These are phyloP conservation scores for Pseudomassariella vexata DNA, from an alignment of 2,329 filamentous ascomycete genomes.

Conservation along the genomic window DNA sequence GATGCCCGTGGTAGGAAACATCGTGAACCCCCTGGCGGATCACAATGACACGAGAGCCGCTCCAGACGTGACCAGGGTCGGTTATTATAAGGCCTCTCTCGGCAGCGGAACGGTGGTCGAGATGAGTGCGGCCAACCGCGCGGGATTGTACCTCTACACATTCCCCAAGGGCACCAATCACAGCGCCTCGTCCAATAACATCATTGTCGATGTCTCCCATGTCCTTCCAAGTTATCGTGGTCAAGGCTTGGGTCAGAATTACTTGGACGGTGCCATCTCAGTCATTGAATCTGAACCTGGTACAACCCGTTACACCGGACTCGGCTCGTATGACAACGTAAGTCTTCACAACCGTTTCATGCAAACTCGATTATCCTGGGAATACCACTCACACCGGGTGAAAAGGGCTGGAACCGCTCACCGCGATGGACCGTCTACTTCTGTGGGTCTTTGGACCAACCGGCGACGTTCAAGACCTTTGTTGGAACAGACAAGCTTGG, in stretches of 20 bases:
- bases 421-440: constrained; percentile 59
- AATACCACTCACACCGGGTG: too few relatives aligned
- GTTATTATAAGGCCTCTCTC: constrained; percentile 54
- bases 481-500: constrained; percentile 26
- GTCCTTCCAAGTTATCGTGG: constrained; percentile 58
- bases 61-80: constrained; percentile 48
- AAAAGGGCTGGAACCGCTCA: constrained; percentile 58
- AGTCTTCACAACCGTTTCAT: constrained; percentile 12
- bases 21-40: constrained; percentile 49
- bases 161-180: constrained; percentile 42
- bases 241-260: constrained; percentile 55
- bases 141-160: constrained; percentile 55
- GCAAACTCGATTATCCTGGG: too few relatives aligned
- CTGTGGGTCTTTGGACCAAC: constrained; percentile 53
- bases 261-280: constrained; percentile 52
- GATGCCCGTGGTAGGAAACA: constrained; percentile 44
- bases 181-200: constrained; percentile 33
- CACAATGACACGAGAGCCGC: constrained; percentile 48
- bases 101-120: constrained; percentile 51
- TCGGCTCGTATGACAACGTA: constrained; percentile 58
- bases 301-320: constrained; percentile 46
- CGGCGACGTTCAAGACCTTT: constrained; percentile 39
- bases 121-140: constrained; percentile 48
- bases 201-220: constrained; percentile 62
- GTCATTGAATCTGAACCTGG: constrained; percentile 36